phyloP scores from a whole-genome alignment of 192 early-diverging fungal species.

The Umbelopsis ramanniana region DNA sequence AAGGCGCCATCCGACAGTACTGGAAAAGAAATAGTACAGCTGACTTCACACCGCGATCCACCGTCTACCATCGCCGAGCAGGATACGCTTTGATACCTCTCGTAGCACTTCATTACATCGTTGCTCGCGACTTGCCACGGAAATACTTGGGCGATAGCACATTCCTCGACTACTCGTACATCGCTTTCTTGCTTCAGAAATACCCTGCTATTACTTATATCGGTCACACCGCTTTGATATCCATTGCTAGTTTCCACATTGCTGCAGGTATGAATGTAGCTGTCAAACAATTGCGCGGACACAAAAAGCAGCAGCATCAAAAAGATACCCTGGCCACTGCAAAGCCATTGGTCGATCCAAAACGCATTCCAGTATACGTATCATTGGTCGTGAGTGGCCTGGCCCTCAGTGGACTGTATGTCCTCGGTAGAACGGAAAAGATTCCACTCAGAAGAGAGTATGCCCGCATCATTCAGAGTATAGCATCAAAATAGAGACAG shows the following conservation, averaged over 20 bases:
- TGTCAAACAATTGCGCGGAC: not conserved
- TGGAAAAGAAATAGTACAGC: not conserved
- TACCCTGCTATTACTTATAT: slow-evolving; percentile 25
- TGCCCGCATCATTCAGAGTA: not conserved
- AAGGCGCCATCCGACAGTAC: slow-evolving; percentile 21
- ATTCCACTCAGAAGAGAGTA: slow-evolving; percentile 2
- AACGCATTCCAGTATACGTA: not conserved
- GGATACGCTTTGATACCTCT: slow-evolving; percentile 35
- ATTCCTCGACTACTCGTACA: slow-evolving; percentile 36
- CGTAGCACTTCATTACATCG: slow-evolving; percentile 25
- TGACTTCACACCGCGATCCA: not conserved
- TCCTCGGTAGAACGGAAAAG: not conserved
- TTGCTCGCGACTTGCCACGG: slow-evolving; percentile 24
- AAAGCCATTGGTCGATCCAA: not conserved
- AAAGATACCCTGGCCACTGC: not conserved
- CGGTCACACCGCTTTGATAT: slow-evolving; percentile 24
- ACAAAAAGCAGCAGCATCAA: not conserved
- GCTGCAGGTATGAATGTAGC: slow-evolving; percentile 14
- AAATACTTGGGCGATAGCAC: slow-evolving; percentile 35
- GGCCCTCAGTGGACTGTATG: not conserved
- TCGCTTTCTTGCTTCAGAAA: slow-evolving; percentile 37
- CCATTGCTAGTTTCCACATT: slow-evolving; percentile 23
- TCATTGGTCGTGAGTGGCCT: not conserved
- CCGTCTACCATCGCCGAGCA: slow-evolving; percentile 14
- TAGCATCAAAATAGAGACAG: not conserved